Evolutionary conservation across 2,329 filamentous ascomycete species (phyloP).

Genomic region (Nemania sp.): DNA sequence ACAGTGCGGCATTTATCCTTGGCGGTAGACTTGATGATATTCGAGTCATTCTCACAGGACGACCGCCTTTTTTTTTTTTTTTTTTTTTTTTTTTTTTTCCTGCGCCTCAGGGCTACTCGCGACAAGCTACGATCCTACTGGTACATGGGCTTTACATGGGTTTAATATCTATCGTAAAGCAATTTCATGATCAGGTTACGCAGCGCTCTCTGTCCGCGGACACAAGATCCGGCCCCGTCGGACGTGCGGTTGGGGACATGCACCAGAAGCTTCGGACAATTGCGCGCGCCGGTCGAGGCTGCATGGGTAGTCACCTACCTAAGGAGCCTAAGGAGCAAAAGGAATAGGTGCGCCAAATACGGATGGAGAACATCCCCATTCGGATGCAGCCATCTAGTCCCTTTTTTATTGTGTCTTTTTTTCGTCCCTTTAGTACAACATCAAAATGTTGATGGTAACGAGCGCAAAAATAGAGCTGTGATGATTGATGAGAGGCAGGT

Average conservation of each 20-base stretch:
- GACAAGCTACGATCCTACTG: not conserved
- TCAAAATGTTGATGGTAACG: not conserved
- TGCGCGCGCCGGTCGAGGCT: constrained; percentile 11
- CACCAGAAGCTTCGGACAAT: constrained; percentile 27
- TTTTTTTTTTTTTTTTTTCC: not conserved
- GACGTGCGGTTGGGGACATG: constrained; percentile 38
- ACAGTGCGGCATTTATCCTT: constrained; percentile 14
- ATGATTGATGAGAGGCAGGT: not conserved
- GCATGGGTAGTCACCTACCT: not conserved
- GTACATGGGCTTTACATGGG: not conserved
- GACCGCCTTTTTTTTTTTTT: not conserved
- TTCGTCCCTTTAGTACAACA: not conserved
- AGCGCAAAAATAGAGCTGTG: not conserved
- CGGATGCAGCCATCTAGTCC: not conserved
- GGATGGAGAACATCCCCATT: constrained; percentile 17
- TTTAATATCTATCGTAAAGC: not conserved
- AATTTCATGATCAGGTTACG: not conserved
- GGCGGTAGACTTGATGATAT: constrained; percentile 4
- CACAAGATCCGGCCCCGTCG: constrained; percentile 20
- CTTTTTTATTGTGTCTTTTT: not conserved
- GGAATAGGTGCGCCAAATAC: constrained; percentile 15
- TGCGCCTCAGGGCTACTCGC: not conserved
- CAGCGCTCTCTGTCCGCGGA: not conserved
- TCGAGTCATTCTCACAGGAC: constrained; percentile 1
- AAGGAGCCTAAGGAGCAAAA: constrained; percentile 10